Percentiles rank a stretch among this genome's conserved stretches.
Conservation (phyloP, 768 basidiomycete species). For the Calocera cornea region DNA sequence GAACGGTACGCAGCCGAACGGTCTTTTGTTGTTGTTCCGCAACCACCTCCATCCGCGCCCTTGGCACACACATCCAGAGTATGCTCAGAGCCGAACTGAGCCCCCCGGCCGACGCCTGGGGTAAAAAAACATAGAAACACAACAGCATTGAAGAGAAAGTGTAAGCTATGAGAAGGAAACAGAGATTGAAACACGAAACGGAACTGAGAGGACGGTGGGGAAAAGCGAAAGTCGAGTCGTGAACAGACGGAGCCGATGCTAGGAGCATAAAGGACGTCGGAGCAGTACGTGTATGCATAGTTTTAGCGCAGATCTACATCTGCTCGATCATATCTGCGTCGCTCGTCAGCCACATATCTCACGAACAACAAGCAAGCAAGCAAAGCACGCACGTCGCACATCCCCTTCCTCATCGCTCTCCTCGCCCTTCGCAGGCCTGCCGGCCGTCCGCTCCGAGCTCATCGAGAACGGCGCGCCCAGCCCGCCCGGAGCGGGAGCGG, state of each 20-base stretch:
- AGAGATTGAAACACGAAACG: not conserved
- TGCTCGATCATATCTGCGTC: not conserved
- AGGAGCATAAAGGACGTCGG: not conserved
- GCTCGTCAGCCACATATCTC: not conserved
- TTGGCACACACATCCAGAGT: not conserved
- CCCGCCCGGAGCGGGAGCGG: not conserved
- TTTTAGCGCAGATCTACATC: not conserved
- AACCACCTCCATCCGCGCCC: not conserved
- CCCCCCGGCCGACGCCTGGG: not conserved
- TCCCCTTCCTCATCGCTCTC: slow-evolving; percentile 4
- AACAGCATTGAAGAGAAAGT: not conserved
- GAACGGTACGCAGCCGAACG: too few relatives aligned
- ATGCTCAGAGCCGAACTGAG: not conserved
- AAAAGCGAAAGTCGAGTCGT: not conserved
- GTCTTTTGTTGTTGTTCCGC: too few relatives aligned
- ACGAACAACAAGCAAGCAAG: not conserved
- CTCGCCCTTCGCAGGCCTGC: not conserved
- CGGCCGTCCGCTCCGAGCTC: not conserved
- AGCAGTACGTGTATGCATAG: not conserved
- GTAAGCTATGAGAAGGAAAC: not conserved
- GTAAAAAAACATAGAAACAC: not conserved
- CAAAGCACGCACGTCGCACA: not conserved
- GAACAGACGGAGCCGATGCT: not conserved
- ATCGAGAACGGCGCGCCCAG: not conserved
- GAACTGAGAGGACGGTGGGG: not conserved